These are phyloP conservation scores for Chrysoporthe austroafricana DNA, from an alignment of 2,329 filamentous ascomycete species.

Conservation along the genomic window DNA sequence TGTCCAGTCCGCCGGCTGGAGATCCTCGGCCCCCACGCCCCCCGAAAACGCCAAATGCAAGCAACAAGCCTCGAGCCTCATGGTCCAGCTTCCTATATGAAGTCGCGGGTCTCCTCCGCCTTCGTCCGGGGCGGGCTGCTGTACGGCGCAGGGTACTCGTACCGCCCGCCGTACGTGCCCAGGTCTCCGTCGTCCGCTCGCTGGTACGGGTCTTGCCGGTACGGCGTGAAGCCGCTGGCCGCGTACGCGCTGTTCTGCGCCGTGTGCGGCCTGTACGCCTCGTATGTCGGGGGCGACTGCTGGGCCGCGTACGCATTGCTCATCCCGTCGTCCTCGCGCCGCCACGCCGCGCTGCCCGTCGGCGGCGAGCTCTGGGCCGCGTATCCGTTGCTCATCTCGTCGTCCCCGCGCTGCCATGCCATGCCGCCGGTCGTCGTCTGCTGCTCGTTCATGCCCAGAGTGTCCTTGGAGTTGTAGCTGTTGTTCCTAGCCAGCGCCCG, in stretches of 20 bases:
- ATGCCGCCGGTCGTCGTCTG: not conserved
- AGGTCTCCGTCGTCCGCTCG: constrained; percentile 23
- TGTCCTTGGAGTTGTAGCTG: constrained; percentile 21
- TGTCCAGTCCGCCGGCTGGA: constrained; percentile 7
- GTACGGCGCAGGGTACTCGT: constrained; percentile 15
- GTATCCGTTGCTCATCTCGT: not conserved
- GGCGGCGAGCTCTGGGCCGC: not conserved
- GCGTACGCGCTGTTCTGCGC: constrained; percentile 3
- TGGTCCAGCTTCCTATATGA: not conserved
- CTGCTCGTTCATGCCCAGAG: not conserved
- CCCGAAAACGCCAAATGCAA: not conserved
- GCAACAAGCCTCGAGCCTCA: not conserved
- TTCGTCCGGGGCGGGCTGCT: not conserved
- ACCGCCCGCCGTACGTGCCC: constrained; percentile 18
- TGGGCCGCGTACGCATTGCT: not conserved
- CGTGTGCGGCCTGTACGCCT: constrained; percentile 21
- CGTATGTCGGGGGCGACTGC: constrained; percentile 4
- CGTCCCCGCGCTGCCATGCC: constrained; percentile 4
- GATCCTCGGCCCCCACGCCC: not conserved
- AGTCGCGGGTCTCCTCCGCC: constrained; percentile 4
- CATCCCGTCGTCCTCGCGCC: not conserved
- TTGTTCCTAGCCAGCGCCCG: constrained; percentile 23
- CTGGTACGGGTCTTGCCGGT: constrained; percentile 13
- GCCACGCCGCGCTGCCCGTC: not conserved
- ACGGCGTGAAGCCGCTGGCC: constrained; percentile 9